Conservation (phyloP, 2,329 filamentous ascomycete species). For the Verticillium albo-atrum region DNA sequence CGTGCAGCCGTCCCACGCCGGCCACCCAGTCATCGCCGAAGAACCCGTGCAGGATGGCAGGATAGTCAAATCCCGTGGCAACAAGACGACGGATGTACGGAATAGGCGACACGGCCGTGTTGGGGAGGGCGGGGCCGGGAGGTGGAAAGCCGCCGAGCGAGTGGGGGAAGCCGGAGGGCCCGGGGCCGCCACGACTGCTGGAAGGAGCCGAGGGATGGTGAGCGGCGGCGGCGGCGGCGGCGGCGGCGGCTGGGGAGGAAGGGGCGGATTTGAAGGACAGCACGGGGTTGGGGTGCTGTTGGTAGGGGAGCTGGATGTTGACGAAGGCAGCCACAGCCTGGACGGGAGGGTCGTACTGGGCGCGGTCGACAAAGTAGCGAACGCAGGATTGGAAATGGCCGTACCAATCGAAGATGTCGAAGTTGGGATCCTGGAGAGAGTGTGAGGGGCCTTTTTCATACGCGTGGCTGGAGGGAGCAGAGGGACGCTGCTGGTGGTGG, state of each 20-base stretch:
- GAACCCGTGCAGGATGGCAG: constrained; percentile 85
- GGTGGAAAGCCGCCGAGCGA: constrained; percentile 9
- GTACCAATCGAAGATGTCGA: constrained; percentile 91
- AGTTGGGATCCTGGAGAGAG: constrained; percentile 45
- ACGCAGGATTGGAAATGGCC: constrained; percentile 87
- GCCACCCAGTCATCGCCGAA: constrained; percentile 90
- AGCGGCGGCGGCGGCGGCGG: constrained; percentile 18
- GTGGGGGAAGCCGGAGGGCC: constrained; percentile 23
- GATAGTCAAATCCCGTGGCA: constrained; percentile 85
- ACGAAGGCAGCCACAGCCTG: constrained; percentile 86
- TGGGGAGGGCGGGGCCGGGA: constrained; percentile 19
- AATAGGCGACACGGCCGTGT: constrained; percentile 59
- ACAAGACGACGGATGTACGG: constrained; percentile 89
- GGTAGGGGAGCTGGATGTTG: constrained; percentile 88
- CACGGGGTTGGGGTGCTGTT: constrained; percentile 51
- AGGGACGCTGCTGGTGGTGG: neutral
- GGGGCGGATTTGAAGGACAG: constrained; percentile 31
- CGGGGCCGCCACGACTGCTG: constrained; percentile 15
- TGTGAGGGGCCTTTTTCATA: constrained; percentile 16
- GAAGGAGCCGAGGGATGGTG: constrained; percentile 18
- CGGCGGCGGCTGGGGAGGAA: constrained; percentile 26
- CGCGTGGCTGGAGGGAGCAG: constrained; percentile 6
- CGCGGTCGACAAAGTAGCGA: constrained; percentile 85
- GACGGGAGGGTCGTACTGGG: constrained; percentile 76
- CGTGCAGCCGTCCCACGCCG: constrained; percentile 78